These are phyloP conservation scores for Cryptosporidium meleagridis DNA, from an alignment of 169 alveolate genomes.

Conservation along the genomic window DNA sequence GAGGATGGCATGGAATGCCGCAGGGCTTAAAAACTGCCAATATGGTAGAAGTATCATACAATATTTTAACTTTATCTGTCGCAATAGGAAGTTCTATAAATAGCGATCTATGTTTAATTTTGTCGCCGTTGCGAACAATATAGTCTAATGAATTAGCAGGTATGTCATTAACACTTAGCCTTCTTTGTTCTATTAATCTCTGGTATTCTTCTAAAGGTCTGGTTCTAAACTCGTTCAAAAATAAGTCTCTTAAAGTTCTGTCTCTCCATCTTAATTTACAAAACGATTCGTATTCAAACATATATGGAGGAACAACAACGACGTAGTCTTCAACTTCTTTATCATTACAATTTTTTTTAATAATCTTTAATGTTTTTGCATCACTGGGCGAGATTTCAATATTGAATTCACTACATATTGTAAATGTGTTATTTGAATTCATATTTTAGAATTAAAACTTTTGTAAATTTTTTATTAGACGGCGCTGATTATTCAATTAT, in stretches of 20 bases:
- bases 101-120: conserved; percentile 81
- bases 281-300: conserved; percentile 40
- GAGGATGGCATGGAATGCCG: conserved; percentile 90
- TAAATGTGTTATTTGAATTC: background rate
- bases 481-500: background rate
- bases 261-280: conserved; percentile 84
- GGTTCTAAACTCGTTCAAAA: conserved; percentile 83
- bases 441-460: background rate
- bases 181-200: conserved; percentile 83
- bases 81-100: conserved; percentile 89
- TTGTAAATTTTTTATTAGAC: background rate
- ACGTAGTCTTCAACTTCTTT: background rate
- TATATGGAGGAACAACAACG: conserved; percentile 72
- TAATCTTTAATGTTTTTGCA: background rate
- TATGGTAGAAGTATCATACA: conserved; percentile 80
- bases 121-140: conserved; percentile 81
- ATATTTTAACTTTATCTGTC: conserved; percentile 79
- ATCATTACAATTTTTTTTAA: background rate
- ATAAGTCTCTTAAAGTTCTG: conserved; percentile 78
- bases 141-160: conserved; percentile 78
- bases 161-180: conserved; percentile 82
- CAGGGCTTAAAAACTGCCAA: conserved; percentile 89
- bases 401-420: background rate
- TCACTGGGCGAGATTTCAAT: conserved; percentile 23
- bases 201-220: conserved; percentile 84